Base-by-base conservation (phyloP, 2,329 filamentous ascomycete genomes). In the Drechmeria coniospora region DNA sequence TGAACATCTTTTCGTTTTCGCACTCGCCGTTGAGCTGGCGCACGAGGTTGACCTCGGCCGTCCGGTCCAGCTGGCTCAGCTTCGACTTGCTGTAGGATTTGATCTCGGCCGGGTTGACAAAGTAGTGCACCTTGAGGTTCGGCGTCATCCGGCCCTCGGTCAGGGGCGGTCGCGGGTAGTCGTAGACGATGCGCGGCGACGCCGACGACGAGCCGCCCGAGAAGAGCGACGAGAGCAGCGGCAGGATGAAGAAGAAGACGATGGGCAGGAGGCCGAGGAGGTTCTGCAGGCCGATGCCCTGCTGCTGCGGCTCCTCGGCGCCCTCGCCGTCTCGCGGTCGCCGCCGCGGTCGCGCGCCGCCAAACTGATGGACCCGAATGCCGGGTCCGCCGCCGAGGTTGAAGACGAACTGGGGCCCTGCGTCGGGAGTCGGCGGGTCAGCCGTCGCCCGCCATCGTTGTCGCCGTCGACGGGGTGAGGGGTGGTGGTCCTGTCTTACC, bases 351-450 rank as follows among this genome's bases (percentile, higher is more conserved):
- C 69, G 65, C 5, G 61, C 67, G 29, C 90, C 87, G 41, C 86
- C 87, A 51, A 98, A 95, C 50, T 94, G 87, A 52, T 95, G 90
- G 35, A 98, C 83, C 34, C 87, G 74, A 43, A 98, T 75, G 13
- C 86, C 87, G 3, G 87, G 84, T 6, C 84, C 82, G 34, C 86
- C 86, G 39, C 82, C 82, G 53, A 94, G 72, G 56, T 94, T 94
- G 57, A 95, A 95, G 30, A 93, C 81, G 51, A 94, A 94, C 42
- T 83, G 79, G 15, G 82, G 83, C 11, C 83, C 82, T 35, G 66
- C 69, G 44, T 83, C 79, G 53, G 86, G 83, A 23, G 57, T 65
- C 66, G 38, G 15, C 28, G 28, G 25, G 39, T 51, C 32, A 47
- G 47, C 27, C n/a, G 17, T 18, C 1, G 9, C 16, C 10, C 5